These are phyloP conservation scores for Cryphonectria japonica DNA, from an alignment of 2,329 filamentous ascomycete species.

Conservation along the genomic window DNA sequence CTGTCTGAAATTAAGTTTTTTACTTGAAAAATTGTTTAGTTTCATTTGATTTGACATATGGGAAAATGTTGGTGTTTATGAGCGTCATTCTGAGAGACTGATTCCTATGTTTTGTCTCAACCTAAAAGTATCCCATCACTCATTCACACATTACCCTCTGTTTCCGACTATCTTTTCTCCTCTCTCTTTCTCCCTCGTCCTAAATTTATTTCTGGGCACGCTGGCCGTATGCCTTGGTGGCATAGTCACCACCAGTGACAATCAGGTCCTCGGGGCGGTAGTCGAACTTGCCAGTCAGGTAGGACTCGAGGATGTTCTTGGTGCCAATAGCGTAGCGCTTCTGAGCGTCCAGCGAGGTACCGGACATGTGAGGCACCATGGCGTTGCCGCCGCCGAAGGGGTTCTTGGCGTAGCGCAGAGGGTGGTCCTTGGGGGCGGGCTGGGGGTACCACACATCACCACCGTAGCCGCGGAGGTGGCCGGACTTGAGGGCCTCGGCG, in stretches of 20 bases:
- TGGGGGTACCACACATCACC: slow-evolving; percentile 97
- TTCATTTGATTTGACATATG: background rate
- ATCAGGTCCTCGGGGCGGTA: slow-evolving; percentile 92
- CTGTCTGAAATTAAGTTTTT: background rate
- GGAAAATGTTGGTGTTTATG: background rate
- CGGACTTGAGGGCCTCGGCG: slow-evolving; percentile 86
- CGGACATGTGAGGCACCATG: slow-evolving; percentile 99
- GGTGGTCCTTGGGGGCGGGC: slow-evolving; percentile 91
- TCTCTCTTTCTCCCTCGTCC: background rate
- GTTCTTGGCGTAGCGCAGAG: slow-evolving; percentile 89
- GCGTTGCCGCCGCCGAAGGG: slow-evolving; percentile 96
- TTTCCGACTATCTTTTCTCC: background rate
- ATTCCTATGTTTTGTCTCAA: too few relatives aligned
- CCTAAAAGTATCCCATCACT: background rate
- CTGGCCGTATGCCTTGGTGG: slow-evolving; percentile 91
- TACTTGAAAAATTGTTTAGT: background rate
- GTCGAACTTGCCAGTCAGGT: slow-evolving; percentile 85
- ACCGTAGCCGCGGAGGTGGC: slow-evolving; percentile 87
- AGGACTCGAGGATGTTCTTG: slow-evolving; percentile 89
- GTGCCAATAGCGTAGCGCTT: slow-evolving; percentile 85
- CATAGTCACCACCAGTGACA: slow-evolving; percentile 86
- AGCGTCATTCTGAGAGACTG: background rate
- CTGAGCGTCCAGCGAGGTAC: slow-evolving; percentile 97
- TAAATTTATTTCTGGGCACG: slow-evolving; percentile 51
- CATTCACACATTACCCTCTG: slow-evolving; percentile 11